Percentiles rank a stretch among this genome's conserved stretches.
Evolutionary conservation across 345 rosid species (phyloP).

Genomic region (Dipteronia sinensis): DNA sequence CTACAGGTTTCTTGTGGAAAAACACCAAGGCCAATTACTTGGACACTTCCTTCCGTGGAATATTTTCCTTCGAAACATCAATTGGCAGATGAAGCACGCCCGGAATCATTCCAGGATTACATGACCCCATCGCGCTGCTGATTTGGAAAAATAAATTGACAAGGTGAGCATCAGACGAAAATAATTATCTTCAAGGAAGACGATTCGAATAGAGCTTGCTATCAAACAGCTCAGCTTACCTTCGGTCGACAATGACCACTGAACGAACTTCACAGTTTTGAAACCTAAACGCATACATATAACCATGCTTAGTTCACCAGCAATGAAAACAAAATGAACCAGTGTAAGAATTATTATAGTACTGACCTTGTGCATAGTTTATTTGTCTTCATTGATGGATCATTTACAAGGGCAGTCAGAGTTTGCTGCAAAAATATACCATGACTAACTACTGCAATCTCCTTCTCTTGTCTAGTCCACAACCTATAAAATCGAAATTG

Average conservation of each 20-base stretch:
- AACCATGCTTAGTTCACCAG: background rate
- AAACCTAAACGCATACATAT: conserved; percentile 38
- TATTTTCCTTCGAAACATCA: conserved; percentile 20
- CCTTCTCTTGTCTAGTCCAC: conserved; percentile 76
- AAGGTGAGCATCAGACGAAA: background rate
- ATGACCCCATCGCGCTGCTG: conserved; percentile 30
- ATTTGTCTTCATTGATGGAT: conserved; percentile 18
- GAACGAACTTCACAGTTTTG: conserved; percentile 62
- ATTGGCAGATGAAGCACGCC: conserved; percentile 24
- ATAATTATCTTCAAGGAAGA: no score
- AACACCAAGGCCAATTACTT: background rate
- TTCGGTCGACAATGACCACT: conserved; percentile 41
- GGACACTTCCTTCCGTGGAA: conserved; percentile 12
- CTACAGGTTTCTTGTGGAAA: background rate
- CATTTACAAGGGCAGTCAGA: conserved; percentile 45
- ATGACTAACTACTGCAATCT: conserved; percentile 80
- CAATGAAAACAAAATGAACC: background rate
- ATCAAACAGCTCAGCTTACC: conserved; percentile 22
- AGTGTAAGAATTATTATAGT: background rate
- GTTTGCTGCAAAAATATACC: conserved; percentile 64
- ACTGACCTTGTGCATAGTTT: conserved; percentile 44
- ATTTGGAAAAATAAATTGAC: background rate
- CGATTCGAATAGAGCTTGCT: background rate
- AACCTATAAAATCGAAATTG: conserved; percentile 39
- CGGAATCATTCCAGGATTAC: conserved; percentile 26